Evolutionary conservation across 352 stramenopile genomes (phyloP).

Genomic region (Pythium dissotocum): DNA sequence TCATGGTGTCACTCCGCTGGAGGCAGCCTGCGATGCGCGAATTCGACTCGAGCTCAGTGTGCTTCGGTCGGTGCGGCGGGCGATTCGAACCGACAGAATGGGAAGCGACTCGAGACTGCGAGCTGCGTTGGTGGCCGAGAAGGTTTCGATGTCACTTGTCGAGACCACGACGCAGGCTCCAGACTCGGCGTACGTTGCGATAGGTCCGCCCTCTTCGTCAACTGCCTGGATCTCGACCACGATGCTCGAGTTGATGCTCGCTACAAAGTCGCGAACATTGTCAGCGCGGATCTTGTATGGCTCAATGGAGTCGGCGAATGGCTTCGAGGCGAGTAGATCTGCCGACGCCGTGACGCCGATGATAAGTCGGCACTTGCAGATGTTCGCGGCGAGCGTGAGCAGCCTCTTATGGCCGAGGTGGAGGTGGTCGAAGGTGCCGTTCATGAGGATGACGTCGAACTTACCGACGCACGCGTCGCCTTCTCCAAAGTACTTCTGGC

Average conservation of each 20-base stretch:
- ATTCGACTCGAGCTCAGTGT: constrained; percentile 84
- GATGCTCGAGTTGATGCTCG: constrained; percentile 58
- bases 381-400: constrained; percentile 64
- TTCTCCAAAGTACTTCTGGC: constrained; percentile 55
- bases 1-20: neutral
- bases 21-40: constrained; percentile 47
- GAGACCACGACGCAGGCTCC: constrained; percentile 4
- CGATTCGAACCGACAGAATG: constrained; percentile 55
- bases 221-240: constrained; percentile 71
- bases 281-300: constrained; percentile 51
- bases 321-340: constrained; percentile 12
- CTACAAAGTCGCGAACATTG: constrained; percentile 56
- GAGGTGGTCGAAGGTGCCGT: constrained; percentile 90
- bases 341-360: constrained; percentile 52
- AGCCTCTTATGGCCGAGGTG: constrained; percentile 92
- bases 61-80: constrained; percentile 74
- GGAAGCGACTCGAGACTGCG: constrained; percentile 45
- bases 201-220: constrained; percentile 33
- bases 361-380: constrained; percentile 51
- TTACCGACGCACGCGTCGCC: constrained; percentile 54
- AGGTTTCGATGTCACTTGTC: constrained; percentile 5
- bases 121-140: constrained; percentile 19
- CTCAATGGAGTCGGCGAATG: constrained; percentile 57
- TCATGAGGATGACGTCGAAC: constrained; percentile 51
- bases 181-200: neutral